phyloP scores from a whole-genome alignment of 768 basidiomycete species.

The Mycena albidolilacea region DNA sequence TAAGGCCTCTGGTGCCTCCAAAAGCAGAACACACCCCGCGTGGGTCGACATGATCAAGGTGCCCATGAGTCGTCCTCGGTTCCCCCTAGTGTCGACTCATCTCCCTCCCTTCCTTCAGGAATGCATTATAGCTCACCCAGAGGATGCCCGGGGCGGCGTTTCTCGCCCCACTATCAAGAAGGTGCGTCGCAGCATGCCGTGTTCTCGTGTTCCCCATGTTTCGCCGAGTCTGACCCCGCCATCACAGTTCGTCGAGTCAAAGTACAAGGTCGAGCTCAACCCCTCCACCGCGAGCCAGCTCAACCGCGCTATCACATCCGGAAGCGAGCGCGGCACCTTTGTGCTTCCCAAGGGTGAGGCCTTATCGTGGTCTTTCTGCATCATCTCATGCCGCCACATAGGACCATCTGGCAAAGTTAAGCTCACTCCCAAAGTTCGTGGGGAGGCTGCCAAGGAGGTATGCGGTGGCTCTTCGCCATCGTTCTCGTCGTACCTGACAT shows the following conservation, averaged over 20 bases:
- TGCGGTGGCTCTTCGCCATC: constrained; percentile 17
- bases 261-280: constrained; percentile 85
- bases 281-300: constrained; percentile 82
- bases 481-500: constrained; percentile 24
- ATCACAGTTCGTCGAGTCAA: constrained; percentile 82
- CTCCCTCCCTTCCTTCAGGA: constrained; percentile 56
- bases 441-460: constrained; percentile 72
- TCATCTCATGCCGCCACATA: constrained; percentile 35
- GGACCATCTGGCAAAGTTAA: constrained; percentile 65
- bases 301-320: constrained; percentile 81
- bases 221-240: constrained; percentile 28
- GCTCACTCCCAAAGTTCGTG: constrained; percentile 75
- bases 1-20: constrained; percentile 51
- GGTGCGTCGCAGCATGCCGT: constrained; percentile 52
- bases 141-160: constrained; percentile 82
- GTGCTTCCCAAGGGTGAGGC: constrained; percentile 64
- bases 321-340: constrained; percentile 64
- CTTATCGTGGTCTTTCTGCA: background rate
- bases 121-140: constrained; percentile 80
- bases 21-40: constrained; percentile 67
- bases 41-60: constrained; percentile 91
- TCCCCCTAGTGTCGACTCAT: constrained; percentile 37
- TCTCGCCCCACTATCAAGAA: constrained; percentile 89
- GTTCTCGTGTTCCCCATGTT: constrained; percentile 29
- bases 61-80: constrained; percentile 42